These are phyloP conservation scores for Cladosporium sp. DNA, from an alignment of 2,329 filamentous ascomycete species.

Conservation along the genomic window DNA sequence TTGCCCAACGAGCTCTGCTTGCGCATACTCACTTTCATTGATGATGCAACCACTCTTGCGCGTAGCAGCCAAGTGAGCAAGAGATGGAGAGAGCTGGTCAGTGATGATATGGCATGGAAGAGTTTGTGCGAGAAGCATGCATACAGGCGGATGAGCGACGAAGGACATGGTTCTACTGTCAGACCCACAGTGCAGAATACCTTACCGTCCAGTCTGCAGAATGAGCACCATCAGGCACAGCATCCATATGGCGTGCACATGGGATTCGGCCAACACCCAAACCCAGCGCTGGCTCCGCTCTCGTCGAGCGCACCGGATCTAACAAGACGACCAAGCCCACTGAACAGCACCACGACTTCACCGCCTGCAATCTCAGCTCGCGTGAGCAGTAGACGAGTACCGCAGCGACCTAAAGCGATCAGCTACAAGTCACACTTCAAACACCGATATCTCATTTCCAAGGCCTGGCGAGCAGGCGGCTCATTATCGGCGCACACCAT, in stretches of 20 bases:
- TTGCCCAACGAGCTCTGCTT: conserved; percentile 92
- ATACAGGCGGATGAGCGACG: conserved; percentile 63
- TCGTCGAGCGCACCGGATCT: conserved; percentile 52
- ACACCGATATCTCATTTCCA: conserved; percentile 94
- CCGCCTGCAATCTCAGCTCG: conserved; percentile 29
- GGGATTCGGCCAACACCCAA: conserved; percentile 27
- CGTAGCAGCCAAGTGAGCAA: conserved; percentile 94
- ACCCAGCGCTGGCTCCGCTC: conserved; percentile 38
- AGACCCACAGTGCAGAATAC: conserved; percentile 6
- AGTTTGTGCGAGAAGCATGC: conserved; percentile 94
- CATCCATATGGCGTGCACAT: conserved; percentile 28
- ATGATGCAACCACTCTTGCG: conserved; percentile 91
- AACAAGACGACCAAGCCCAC: conserved; percentile 29
- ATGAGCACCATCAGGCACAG: conserved; percentile 27
- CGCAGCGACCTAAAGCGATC: conserved; percentile 62
- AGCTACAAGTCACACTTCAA: conserved; percentile 98
- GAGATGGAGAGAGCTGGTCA: conserved; percentile 88
- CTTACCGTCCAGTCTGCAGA: conserved; percentile 22
- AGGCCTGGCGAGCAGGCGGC: conserved; percentile 93
- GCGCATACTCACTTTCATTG: conserved; percentile 92
- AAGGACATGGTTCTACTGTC: conserved; percentile 23
- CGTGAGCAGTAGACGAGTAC: conserved; percentile 30
- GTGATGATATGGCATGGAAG: conserved; percentile 98
- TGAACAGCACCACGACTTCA: conserved; percentile 24
- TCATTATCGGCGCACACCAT: conserved; percentile 80